Conservation (phyloP, 2,329 filamentous ascomycete species). For the Hymenoscyphus albidus region DNA sequence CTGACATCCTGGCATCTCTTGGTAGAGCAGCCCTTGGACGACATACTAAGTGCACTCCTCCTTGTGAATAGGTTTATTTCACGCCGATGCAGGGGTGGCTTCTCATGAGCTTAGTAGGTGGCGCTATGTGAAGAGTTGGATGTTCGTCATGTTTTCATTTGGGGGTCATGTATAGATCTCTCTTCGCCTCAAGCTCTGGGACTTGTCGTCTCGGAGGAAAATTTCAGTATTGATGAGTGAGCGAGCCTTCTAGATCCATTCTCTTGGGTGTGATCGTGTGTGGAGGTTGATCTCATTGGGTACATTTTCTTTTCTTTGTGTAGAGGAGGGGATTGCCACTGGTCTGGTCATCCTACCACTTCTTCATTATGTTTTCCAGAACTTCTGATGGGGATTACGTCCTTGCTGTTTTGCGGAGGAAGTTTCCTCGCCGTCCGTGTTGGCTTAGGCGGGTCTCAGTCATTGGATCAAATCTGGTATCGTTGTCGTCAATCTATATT, state of each 20-base stretch:
- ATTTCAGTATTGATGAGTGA: background rate
- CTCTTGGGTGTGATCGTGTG: background rate
- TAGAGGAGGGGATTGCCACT: background rate
- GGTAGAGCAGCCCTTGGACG: background rate
- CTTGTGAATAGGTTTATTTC: background rate
- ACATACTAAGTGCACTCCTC: background rate
- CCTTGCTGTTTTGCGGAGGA: background rate
- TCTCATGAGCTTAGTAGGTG: background rate
- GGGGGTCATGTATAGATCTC: background rate
- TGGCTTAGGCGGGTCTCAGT: background rate
- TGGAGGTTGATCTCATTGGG: background rate
- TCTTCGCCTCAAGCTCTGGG: no score
- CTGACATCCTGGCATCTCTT: background rate
- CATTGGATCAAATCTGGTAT: background rate
- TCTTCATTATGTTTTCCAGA: background rate
- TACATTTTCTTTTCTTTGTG: slow-evolving; percentile 1
- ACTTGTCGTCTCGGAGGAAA: background rate
- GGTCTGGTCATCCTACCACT: background rate
- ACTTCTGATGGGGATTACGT: background rate
- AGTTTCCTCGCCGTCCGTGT: background rate
- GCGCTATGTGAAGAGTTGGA: background rate
- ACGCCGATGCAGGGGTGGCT: background rate
- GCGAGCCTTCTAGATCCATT: background rate
- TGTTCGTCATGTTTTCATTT: slow-evolving; percentile 1
- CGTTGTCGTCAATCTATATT: background rate